Evolutionary conservation across 352 stramenopile species (phyloP).

Genomic region (Elongisporangium anandrum): DNA sequence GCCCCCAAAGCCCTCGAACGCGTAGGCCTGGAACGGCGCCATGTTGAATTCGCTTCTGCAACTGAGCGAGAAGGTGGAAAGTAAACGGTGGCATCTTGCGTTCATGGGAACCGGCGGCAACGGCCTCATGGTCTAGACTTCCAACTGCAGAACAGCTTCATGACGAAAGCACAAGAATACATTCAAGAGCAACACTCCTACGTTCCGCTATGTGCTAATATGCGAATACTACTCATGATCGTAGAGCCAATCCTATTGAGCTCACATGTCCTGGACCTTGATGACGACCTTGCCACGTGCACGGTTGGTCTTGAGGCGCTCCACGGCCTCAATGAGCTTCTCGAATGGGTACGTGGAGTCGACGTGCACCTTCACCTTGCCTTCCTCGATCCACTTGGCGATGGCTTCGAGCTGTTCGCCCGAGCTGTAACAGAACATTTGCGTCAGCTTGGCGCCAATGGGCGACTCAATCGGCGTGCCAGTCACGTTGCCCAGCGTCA

Average conservation of each 20-base stretch:
- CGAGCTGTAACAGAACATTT: neutral
- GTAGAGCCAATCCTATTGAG: no score
- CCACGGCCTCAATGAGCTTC: slow-evolving; percentile 22
- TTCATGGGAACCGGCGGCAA: neutral
- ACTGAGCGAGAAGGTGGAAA: neutral
- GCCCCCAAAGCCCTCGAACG: neutral
- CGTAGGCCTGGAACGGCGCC: neutral
- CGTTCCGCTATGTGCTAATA: neutral
- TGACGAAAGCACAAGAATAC: neutral
- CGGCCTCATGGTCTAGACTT: neutral
- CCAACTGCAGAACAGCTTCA: no score
- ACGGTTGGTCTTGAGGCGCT: slow-evolving; percentile 22
- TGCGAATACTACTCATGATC: neutral
- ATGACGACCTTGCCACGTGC: slow-evolving; percentile 40
- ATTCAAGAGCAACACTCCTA: neutral
- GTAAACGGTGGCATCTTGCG: neutral
- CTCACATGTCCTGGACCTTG: slow-evolving; percentile 15
- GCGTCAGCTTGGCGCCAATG: slow-evolving; percentile 34
- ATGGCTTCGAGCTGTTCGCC: slow-evolving; percentile 33
- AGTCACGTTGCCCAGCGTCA: slow-evolving; percentile 23
- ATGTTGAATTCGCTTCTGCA: neutral
- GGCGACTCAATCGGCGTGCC: slow-evolving; percentile 40
- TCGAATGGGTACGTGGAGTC: slow-evolving; percentile 19
- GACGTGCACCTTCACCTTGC: slow-evolving; percentile 11
- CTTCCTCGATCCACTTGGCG: slow-evolving; percentile 22